phyloP scores from a whole-genome alignment of 208 protist genomes.

The Herpetomonas samuelpessoai region DNA sequence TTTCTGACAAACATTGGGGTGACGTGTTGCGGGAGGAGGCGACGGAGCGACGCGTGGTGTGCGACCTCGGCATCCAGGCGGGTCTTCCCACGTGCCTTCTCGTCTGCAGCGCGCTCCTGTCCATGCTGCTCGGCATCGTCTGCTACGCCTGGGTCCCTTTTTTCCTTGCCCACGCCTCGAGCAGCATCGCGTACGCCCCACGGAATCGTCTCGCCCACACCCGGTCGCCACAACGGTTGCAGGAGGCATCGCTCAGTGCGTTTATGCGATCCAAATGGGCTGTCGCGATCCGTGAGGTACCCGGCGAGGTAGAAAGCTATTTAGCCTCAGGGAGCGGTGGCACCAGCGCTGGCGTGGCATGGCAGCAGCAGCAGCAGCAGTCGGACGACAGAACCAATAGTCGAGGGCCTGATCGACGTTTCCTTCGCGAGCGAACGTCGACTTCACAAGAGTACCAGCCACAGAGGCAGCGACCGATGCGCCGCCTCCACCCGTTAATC shows the following conservation, averaged over 20 bases:
- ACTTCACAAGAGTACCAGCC: background rate
- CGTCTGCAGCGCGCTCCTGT: constrained; percentile 7
- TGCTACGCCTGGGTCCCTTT: constrained; percentile 18
- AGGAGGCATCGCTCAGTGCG: constrained; percentile 6
- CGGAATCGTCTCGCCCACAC: background rate
- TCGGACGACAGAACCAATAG: background rate
- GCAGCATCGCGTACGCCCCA: constrained; percentile 7
- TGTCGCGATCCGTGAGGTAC: background rate
- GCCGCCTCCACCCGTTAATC: background rate
- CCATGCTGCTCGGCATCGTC: constrained; percentile 7
- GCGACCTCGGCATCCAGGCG: constrained; percentile 13
- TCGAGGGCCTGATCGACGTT: background rate
- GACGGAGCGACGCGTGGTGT: constrained; percentile 1
- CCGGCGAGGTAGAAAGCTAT: background rate
- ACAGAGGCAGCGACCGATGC: background rate
- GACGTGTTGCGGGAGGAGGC: background rate
- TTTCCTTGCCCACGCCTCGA: constrained; percentile 15
- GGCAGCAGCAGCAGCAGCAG: background rate
- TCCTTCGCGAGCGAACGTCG: background rate
- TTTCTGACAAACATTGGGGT: too few relatives aligned
- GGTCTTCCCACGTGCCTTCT: background rate
- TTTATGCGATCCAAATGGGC: constrained; percentile 21
- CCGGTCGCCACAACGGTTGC: background rate
- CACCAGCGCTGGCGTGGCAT: background rate
- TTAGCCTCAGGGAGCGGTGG: too few relatives aligned